Evolutionary conservation across 208 protist species (phyloP).

Genomic region (Blastocrithidia nonstop): DNA sequence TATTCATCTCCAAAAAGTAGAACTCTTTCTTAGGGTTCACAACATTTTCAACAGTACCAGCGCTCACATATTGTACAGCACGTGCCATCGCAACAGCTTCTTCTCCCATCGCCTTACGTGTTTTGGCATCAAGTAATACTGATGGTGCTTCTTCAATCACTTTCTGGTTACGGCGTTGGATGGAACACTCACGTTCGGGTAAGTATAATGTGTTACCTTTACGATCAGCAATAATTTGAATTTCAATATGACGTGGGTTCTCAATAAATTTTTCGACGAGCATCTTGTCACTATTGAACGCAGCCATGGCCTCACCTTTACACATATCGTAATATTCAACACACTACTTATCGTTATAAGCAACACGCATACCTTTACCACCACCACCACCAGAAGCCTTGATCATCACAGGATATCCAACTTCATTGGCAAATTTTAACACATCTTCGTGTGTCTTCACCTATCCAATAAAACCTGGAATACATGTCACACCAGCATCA

Average conservation of each 20-base stretch:
- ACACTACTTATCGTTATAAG: slow-evolving; percentile 90
- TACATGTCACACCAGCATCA: slow-evolving; percentile 74
- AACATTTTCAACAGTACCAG: slow-evolving; percentile 97
- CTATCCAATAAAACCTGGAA: slow-evolving; percentile 34
- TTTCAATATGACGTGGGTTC: slow-evolving; percentile 83
- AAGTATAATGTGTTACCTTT: slow-evolving; percentile 86
- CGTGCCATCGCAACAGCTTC: slow-evolving; percentile 59
- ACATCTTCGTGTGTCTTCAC: slow-evolving; percentile 28
- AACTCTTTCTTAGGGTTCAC: slow-evolving; percentile 83
- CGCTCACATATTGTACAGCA: slow-evolving; percentile 86
- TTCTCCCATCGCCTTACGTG: slow-evolving; percentile 62
- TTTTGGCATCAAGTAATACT: slow-evolving; percentile 25
- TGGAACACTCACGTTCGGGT: slow-evolving; percentile 92
- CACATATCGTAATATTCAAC: slow-evolving; percentile 89
- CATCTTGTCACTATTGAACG: slow-evolving; percentile 88
- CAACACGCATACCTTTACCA: slow-evolving; percentile 38
- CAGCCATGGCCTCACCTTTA: slow-evolving; percentile 72
- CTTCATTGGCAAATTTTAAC: slow-evolving; percentile 11
- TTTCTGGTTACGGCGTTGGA: slow-evolving; percentile 94
- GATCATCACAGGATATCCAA: slow-evolving; percentile 93
- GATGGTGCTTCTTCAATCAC: slow-evolving; percentile 87
- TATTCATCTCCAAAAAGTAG: slow-evolving; percentile 99
- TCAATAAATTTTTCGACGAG: slow-evolving; percentile 90
- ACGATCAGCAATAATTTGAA: slow-evolving; percentile 90
- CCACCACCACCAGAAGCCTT: slow-evolving; percentile 88